These are phyloP conservation scores for Aspergillus viridinutans DNA, from an alignment of 2,329 filamentous ascomycete genomes.

Conservation along the genomic window DNA sequence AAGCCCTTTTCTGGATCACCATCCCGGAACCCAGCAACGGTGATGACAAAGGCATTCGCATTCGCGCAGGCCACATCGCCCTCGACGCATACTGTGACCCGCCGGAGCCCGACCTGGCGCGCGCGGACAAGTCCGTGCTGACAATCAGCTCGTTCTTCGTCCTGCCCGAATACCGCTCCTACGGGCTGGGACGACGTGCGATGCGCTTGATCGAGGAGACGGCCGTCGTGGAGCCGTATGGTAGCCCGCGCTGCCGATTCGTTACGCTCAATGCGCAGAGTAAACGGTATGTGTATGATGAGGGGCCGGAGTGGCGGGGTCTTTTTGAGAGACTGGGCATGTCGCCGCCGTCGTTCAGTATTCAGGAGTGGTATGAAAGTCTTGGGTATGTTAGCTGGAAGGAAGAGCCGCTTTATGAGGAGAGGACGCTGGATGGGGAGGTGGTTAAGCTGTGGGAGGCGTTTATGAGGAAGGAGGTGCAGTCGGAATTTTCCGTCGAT, in stretches of 20 bases:
- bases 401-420: constrained; percentile 10
- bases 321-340: constrained; percentile 9
- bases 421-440: constrained; percentile 8
- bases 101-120: not conserved
- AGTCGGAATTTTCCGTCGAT: not conserved
- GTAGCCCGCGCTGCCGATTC: not conserved
- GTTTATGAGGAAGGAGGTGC: constrained; percentile 15
- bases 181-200: not conserved
- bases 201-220: not conserved
- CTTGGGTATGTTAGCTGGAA: constrained; percentile 17
- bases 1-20: constrained; percentile 22
- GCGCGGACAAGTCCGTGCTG: not conserved
- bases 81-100: not conserved
- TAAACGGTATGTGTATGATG: constrained; percentile 14
- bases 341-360: constrained; percentile 10
- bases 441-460: constrained; percentile 10
- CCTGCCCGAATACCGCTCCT: not conserved
- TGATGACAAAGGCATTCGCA: not conserved
- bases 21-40: not conserved
- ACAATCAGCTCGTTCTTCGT: not conserved
- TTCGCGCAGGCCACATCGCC: not conserved
- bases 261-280: constrained; percentile 6
- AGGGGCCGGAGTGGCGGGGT: constrained; percentile 10
- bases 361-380: constrained; percentile 17
- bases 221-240: not conserved